Percentiles rank a stretch among this genome's conserved stretches.
phyloP scores from a whole-genome alignment of 208 protist genomes.

The Leptomonas seymouri region DNA sequence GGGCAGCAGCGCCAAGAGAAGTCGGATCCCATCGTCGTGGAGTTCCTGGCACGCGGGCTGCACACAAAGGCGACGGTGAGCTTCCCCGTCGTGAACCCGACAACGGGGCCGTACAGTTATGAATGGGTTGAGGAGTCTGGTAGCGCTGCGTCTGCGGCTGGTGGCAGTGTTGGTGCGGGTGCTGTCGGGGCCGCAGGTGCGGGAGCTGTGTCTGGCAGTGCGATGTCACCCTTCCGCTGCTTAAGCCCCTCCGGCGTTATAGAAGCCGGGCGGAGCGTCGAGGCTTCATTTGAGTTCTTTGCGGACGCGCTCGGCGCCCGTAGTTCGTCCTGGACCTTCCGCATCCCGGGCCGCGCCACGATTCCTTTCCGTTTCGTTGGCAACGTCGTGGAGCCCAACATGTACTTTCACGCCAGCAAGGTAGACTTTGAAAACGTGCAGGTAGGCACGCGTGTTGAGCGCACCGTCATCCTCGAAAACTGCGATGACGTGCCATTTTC shows the following conservation, averaged over 20 bases:
- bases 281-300: conserved; percentile 96
- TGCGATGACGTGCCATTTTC: conserved; percentile 92
- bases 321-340: conserved; percentile 94
- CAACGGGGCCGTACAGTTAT: conserved; percentile 90
- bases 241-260: conserved; percentile 82
- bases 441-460: conserved; percentile 73
- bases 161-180: neutral
- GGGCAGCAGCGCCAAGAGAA: neutral
- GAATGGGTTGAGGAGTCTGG: conserved; percentile 84
- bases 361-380: conserved; percentile 96
- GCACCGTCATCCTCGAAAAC: conserved; percentile 93
- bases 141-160: conserved; percentile 6
- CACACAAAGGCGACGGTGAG: conserved; percentile 83
- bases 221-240: conserved; percentile 89
- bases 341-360: conserved; percentile 78
- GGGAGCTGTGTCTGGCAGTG: conserved; percentile 1
- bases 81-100: conserved; percentile 97
- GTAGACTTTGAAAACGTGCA: conserved; percentile 93
- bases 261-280: conserved; percentile 87
- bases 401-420: conserved; percentile 89
- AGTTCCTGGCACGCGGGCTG: conserved; percentile 93
- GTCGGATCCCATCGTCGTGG: conserved; percentile 70
- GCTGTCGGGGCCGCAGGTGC: neutral
- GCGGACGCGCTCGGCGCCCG: conserved; percentile 82
- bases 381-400: conserved; percentile 91